A percentile compares a stretch with the other conserved stretches of the same genome.
These are phyloP conservation scores for Geotrichum cucujoidarum DNA, from an alignment of 1,139 yeast genomes.

Conservation along the genomic window DNA sequence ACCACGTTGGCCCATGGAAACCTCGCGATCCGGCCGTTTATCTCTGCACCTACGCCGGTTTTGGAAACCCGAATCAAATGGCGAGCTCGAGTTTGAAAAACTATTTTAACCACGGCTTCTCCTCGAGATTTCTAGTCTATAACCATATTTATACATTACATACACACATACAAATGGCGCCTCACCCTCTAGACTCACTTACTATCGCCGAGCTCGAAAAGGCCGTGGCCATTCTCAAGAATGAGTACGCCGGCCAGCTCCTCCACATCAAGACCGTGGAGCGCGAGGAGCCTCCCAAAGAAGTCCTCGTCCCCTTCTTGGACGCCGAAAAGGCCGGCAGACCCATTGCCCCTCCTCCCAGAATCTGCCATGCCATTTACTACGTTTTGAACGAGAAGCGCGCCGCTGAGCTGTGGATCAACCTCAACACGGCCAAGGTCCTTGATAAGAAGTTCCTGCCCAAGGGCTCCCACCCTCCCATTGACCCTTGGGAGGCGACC, in stretches of 20 bases:
- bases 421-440: conserved; percentile 53
- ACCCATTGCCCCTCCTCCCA: conserved; percentile 47
- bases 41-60: too few relatives aligned
- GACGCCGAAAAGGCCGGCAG: conserved; percentile 63
- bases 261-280: conserved; percentile 72
- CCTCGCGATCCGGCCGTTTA: too few relatives aligned
- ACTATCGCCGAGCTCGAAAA: conserved; percentile 59
- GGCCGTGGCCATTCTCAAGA: conserved; percentile 49
- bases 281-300: conserved; percentile 76
- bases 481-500: conserved; percentile 63
- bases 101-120: too few relatives aligned
- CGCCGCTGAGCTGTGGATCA: conserved; percentile 70
- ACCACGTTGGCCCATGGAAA: too few relatives aligned
- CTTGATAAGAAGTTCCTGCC: conserved; percentile 55
- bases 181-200: conserved; percentile 62
- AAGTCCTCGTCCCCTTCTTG: conserved; percentile 61
- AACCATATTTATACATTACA: not conserved
- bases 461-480: conserved; percentile 66
- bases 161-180: conserved; percentile 22
- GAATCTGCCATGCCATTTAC: conserved; percentile 68
- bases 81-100: too few relatives aligned
- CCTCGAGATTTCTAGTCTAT: not conserved
- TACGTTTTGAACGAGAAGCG: conserved; percentile 51
- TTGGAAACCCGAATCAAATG: too few relatives aligned
- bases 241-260: conserved; percentile 44